Conservation (phyloP, 148 eudicot species). For the Simmondsia chinensis region DNA sequence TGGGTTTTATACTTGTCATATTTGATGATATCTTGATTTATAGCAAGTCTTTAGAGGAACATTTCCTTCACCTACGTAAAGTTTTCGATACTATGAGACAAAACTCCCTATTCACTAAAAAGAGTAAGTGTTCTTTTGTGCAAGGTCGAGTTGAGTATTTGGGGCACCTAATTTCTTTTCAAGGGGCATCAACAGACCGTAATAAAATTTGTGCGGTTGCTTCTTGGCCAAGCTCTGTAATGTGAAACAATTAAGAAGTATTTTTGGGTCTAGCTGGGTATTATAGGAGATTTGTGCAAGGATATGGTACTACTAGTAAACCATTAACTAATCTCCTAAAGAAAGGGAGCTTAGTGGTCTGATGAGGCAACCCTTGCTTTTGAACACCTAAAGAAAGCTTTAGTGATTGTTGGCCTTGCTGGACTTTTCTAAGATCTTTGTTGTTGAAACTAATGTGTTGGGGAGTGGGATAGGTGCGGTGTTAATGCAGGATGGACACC, state of each 20-base stretch:
- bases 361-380: neutral
- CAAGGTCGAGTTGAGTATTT: no score
- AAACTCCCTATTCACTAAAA: neutral
- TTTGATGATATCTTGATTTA: conserved; percentile 11
- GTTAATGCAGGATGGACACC: neutral
- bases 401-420: neutral
- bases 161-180: neutral
- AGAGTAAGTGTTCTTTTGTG: neutral
- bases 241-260: neutral
- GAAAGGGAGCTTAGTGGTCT: neutral
- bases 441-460: neutral
- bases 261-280: no score
- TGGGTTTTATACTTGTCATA: neutral
- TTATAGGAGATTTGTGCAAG: no score
- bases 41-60: neutral
- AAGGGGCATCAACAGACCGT: neutral
- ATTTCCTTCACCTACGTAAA: neutral
- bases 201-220: neutral
- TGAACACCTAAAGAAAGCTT: neutral
- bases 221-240: neutral
- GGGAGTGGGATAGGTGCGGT: neutral
- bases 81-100: neutral
- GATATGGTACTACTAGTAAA: no score
- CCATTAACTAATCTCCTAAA: no score
- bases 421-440: neutral